Conservation (phyloP, 2,329 filamentous ascomycete species). For the Pseudogymnoascus sp. region DNA sequence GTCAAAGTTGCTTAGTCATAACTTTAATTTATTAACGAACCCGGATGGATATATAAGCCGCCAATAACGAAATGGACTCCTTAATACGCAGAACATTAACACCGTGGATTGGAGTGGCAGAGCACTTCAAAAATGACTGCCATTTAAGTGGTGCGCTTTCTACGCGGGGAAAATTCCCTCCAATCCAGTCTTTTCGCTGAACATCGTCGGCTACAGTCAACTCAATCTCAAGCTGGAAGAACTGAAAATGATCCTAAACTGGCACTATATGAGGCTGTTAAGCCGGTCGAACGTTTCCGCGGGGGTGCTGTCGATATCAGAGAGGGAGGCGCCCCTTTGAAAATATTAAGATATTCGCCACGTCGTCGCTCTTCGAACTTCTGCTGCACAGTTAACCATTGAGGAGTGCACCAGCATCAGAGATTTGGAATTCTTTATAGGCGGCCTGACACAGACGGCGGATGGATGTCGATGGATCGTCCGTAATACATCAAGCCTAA, state of each 20-base stretch:
- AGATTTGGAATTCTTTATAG: constrained; percentile 23
- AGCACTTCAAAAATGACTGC: background rate
- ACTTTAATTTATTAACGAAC: constrained; percentile 9
- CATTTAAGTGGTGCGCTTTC: background rate
- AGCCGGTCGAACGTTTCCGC: background rate
- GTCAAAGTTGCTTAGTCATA: constrained; percentile 7
- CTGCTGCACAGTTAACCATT: background rate
- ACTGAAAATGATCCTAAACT: background rate
- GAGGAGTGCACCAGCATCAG: constrained; percentile 11
- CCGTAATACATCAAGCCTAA: constrained; percentile 15
- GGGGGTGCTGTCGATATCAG: background rate
- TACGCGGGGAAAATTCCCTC: constrained; percentile 15
- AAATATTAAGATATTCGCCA: background rate
- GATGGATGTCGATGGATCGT: constrained; percentile 20
- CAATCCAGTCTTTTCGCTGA: constrained; percentile 17
- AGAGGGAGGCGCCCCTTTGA: background rate
- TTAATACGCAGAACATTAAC: background rate
- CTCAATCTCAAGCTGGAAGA: constrained; percentile 13
- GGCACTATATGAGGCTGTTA: background rate
- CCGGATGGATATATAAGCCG: background rate
- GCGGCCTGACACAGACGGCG: constrained; percentile 16
- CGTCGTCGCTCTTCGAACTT: background rate
- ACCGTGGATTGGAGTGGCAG: background rate
- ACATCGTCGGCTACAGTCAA: constrained; percentile 18
- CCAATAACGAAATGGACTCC: background rate